Percentiles rank a stretch among this genome's conserved stretches.
Evolutionary conservation across 352 stramenopile species (phyloP).

Genomic region (Pythium scleroteichum): DNA sequence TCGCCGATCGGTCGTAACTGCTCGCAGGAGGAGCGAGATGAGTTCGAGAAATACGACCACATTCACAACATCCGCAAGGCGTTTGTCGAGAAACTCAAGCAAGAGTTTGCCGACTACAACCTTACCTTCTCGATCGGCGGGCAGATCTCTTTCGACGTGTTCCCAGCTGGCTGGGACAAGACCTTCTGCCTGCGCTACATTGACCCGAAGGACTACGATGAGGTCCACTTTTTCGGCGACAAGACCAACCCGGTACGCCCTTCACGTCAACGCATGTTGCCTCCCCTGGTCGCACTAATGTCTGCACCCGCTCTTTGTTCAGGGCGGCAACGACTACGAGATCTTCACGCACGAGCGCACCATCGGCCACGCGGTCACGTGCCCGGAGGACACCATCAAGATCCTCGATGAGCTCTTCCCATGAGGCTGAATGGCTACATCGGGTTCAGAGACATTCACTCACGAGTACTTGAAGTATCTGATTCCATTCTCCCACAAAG

Average conservation of each 20-base stretch:
- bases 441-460: constrained; percentile 6
- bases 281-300: too few relatives aligned
- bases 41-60: constrained; percentile 98
- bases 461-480: background rate
- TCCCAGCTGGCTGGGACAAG: constrained; percentile 98
- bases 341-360: constrained; percentile 97
- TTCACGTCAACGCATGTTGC: background rate
- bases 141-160: constrained; percentile 99
- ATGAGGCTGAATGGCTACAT: constrained; percentile 14
- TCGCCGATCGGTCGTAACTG: constrained; percentile 98
- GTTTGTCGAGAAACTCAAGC: constrained; percentile 95
- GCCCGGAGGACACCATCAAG: constrained; percentile 95
- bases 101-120: constrained; percentile 94
- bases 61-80: constrained; percentile 92
- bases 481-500: constrained; percentile 16
- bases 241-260: constrained; percentile 93
- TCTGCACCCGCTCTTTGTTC: constrained; percentile 3
- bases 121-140: constrained; percentile 98
- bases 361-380: constrained; percentile 97
- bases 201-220: constrained; percentile 94
- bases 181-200: constrained; percentile 98
- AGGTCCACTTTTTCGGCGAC: constrained; percentile 99
- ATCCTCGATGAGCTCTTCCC: constrained; percentile 97
- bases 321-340: constrained; percentile 98
- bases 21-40: constrained; percentile 97